phyloP scores from a whole-genome alignment of 2,329 filamentous ascomycete species.

The Ustulina deusta region DNA sequence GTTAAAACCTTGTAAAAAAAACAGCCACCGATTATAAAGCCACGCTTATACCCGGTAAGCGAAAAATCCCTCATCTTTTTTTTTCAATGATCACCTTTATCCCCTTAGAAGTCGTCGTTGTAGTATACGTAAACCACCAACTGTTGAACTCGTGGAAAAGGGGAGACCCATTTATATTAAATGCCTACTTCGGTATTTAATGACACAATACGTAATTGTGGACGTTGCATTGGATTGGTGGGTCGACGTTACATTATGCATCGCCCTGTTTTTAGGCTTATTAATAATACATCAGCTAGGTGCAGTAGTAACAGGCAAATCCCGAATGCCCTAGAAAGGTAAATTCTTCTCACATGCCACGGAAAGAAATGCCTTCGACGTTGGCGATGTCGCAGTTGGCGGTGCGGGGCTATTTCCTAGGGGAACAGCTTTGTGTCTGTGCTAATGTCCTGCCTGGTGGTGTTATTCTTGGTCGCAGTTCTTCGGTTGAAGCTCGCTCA shows the following conservation, averaged over 20 bases:
- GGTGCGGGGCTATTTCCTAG: too few species aligned
- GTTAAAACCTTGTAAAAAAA: slow-evolving; percentile 4
- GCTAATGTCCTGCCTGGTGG: background rate
- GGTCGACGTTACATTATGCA: slow-evolving; percentile 11
- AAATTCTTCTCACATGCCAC: background rate
- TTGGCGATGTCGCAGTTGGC: background rate
- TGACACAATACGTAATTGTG: background rate
- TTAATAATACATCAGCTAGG: too few species aligned
- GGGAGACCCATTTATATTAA: background rate
- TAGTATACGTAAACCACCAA: background rate
- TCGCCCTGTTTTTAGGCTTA: background rate
- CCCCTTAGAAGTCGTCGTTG: background rate
- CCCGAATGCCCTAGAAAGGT: background rate
- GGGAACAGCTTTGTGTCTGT: background rate
- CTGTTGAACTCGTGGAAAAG: slow-evolving; percentile 3
- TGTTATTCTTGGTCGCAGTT: background rate
- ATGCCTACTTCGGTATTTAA: background rate
- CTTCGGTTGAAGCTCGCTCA: background rate
- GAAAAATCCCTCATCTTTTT: slow-evolving; percentile 16
- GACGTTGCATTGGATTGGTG: slow-evolving; percentile 15
- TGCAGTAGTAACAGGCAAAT: background rate
- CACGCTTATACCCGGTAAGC: background rate
- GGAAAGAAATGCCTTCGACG: background rate
- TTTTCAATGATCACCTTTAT: background rate
- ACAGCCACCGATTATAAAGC: background rate